Conservation (phyloP, 2,329 filamentous ascomycete genomes). For the Fusarium musae region DNA sequence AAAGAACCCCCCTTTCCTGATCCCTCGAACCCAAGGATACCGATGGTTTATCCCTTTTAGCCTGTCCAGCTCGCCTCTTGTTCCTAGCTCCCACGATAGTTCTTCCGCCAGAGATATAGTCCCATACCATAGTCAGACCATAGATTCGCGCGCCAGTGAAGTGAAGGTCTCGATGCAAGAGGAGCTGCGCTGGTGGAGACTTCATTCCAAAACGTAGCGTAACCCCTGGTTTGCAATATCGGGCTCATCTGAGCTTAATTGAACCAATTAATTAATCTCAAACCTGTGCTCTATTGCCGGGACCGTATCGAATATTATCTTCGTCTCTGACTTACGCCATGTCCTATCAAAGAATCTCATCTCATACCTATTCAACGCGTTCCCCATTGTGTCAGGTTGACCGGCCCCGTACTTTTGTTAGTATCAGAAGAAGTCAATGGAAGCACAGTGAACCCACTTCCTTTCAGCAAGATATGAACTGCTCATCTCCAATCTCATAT, state of each 20-base stretch:
- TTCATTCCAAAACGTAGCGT: conserved; percentile 26
- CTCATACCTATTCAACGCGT: conserved; percentile 1
- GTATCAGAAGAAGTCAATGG: conserved; percentile 18
- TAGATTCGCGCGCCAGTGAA: conserved; percentile 9
- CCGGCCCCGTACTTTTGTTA: neutral
- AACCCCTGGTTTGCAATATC: conserved; percentile 27
- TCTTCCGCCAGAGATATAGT: conserved; percentile 12
- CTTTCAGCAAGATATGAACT: neutral
- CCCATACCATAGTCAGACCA: conserved; percentile 15
- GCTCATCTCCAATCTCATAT: conserved; percentile 6
- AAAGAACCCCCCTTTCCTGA: conserved; percentile 13
- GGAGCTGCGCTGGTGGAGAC: neutral
- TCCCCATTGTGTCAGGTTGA: conserved; percentile 18
- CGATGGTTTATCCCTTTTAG: neutral
- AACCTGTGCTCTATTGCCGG: conserved; percentile 2
- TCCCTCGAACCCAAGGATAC: conserved; percentile 11
- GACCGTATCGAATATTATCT: conserved; percentile 3
- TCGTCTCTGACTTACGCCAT: neutral
- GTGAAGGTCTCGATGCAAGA: neutral
- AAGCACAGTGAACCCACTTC: conserved; percentile 12
- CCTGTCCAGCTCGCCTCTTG: conserved; percentile 13
- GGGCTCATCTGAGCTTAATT: conserved; percentile 31
- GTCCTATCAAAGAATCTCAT: conserved; percentile 15
- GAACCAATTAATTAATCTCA: conserved; percentile 34
- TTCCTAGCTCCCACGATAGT: conserved; percentile 14